A percentile compares a stretch with the other conserved stretches of the same genome.
phyloP scores from a whole-genome alignment of 169 alveolate genomes.

The Sarcocystis neurona region DNA sequence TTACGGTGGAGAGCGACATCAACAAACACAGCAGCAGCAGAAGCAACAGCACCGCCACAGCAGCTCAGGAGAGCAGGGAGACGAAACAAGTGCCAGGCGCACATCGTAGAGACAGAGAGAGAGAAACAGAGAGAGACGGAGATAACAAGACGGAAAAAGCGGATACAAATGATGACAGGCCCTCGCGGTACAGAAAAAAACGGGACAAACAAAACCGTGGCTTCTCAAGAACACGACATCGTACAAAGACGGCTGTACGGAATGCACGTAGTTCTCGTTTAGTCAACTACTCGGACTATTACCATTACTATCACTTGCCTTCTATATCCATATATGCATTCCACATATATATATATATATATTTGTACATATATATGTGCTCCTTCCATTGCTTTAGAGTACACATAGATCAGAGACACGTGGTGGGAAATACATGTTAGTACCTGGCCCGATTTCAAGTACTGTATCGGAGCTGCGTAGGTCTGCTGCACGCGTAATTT shows the following conservation, averaged over 20 bases:
- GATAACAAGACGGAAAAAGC: neutral
- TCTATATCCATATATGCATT: neutral
- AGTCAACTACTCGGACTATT: no score
- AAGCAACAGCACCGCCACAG: neutral
- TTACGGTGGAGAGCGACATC: neutral
- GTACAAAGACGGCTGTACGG: neutral
- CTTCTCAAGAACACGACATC: neutral
- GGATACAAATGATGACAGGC: no score
- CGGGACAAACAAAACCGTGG: no score
- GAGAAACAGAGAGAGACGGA: neutral
- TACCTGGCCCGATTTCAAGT: conserved; percentile 98
- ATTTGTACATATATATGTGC: neutral
- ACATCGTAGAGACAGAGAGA: no score
- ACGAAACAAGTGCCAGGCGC: neutral
- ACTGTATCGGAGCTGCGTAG: conserved; percentile 96
- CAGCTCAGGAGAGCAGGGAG: neutral
- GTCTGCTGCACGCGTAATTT: conserved; percentile 94
- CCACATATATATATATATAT: neutral
- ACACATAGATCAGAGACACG: neutral
- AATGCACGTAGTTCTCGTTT: no score
- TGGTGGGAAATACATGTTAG: neutral
- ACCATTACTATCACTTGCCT: no score
- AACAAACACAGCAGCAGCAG: neutral
- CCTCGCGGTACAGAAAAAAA: no score
- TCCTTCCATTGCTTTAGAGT: neutral